These are phyloP conservation scores for Oryza coarctata DNA, from an alignment of 176 grass and related monocot genomes.

Conservation along the genomic window DNA sequence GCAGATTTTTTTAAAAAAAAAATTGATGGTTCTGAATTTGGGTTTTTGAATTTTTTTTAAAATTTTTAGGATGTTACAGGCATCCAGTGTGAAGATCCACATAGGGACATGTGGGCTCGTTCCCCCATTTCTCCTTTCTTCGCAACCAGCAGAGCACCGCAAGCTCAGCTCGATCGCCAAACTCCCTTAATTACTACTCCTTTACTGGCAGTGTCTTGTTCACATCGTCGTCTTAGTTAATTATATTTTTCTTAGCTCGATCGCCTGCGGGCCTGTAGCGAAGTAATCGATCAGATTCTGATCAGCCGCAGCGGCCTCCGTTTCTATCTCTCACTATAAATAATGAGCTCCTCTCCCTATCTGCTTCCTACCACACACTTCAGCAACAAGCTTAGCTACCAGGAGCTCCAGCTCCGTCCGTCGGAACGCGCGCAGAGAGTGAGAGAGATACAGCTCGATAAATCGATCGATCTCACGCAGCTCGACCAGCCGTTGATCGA, in stretches of 20 bases:
- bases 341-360: not conserved
- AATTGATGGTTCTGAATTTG: too few relatives aligned
- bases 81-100: not conserved
- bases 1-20: too few relatives aligned
- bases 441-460: not conserved
- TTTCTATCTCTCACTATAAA: constrained; percentile 37
- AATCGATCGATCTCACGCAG: not conserved
- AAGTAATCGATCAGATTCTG: not conserved
- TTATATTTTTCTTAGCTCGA: not conserved
- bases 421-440: not conserved
- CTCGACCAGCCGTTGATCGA: not conserved
- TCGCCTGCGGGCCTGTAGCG: not conserved
- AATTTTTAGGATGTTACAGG: too few relatives aligned
- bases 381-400: not conserved
- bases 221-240: not conserved
- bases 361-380: constrained; percentile 30
- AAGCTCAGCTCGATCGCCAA: not conserved
- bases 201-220: constrained; percentile 3
- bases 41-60: too few relatives aligned
- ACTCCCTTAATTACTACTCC: not conserved
- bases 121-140: not conserved
- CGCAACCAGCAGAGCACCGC: not conserved
- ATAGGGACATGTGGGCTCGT: constrained; percentile 7
- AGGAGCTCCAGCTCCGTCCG: not conserved
- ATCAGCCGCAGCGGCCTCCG: not conserved